Conservation (phyloP, 2,329 filamentous ascomycete species). For the Periglandula ipomoeae region DNA sequence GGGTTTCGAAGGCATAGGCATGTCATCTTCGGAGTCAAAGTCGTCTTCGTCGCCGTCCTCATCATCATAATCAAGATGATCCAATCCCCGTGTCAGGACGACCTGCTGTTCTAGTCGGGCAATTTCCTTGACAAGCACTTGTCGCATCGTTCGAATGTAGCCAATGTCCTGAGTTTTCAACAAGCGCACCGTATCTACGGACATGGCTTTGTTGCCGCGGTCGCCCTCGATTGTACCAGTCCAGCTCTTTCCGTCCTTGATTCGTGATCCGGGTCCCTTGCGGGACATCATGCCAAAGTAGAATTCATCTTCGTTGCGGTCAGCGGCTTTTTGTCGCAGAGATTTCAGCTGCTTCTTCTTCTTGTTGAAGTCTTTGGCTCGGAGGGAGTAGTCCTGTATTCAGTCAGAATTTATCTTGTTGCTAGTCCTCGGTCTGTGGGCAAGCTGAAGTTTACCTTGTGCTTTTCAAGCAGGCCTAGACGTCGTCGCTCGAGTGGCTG, state of each 20-base stretch:
- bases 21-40: conserved; percentile 22
- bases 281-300: conserved; percentile 62
- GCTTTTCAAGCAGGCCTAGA: conserved; percentile 90
- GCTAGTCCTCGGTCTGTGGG: neutral
- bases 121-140: conserved; percentile 50
- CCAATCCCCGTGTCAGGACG: conserved; percentile 32
- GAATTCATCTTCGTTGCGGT: conserved; percentile 65
- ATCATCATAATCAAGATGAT: conserved; percentile 26
- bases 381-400: conserved; percentile 51
- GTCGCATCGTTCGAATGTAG: conserved; percentile 54
- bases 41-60: conserved; percentile 21
- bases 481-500: conserved; percentile 76
- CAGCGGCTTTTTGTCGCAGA: conserved; percentile 51
- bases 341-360: conserved; percentile 53
- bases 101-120: conserved; percentile 44
- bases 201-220: conserved; percentile 46
- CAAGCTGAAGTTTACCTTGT: conserved; percentile 52
- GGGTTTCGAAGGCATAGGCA: conserved; percentile 18
- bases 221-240: conserved; percentile 48
- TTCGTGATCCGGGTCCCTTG: conserved; percentile 41
- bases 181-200: conserved; percentile 48
- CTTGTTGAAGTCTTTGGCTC: conserved; percentile 56
- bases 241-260: conserved; percentile 42
- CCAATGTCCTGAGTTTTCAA: conserved; percentile 62
- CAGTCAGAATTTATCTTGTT: neutral